Percentiles rank a stretch among this genome's conserved stretches.
Conservation (phyloP, 148 eudicot species). For the Chenopodium berlandieri region DNA sequence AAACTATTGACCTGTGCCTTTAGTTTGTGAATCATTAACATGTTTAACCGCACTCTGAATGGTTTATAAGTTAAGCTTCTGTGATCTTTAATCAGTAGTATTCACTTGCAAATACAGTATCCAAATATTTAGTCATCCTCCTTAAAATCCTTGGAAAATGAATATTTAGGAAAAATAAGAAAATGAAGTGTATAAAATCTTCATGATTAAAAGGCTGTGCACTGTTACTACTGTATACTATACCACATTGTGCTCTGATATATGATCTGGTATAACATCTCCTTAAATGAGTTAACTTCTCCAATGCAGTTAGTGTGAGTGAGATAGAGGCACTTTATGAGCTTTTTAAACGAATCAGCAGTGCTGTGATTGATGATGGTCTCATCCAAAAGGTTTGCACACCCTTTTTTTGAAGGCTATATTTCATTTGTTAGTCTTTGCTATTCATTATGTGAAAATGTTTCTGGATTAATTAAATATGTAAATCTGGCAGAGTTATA, state of each 20-base stretch:
- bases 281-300: slow-evolving; percentile 7
- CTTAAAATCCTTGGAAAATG: not conserved
- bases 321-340: slow-evolving; percentile 97
- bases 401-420: not conserved
- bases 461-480: not conserved
- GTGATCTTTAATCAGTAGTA: not conserved
- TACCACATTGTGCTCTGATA: not conserved
- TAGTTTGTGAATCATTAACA: not conserved
- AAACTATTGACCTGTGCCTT: not conserved
- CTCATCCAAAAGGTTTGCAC: slow-evolving; percentile 77
- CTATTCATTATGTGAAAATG: not conserved
- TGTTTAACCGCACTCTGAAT: not conserved
- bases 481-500: not conserved
- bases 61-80: not conserved
- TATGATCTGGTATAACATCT: not conserved
- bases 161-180: not conserved
- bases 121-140: not conserved
- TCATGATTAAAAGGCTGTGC: not conserved
- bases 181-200: not conserved
- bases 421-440: not conserved
- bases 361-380: slow-evolving; percentile 90
- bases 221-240: not conserved
- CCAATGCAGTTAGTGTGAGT: slow-evolving; percentile 89
- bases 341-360: slow-evolving; percentile 91
- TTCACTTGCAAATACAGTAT: not conserved